These are phyloP conservation scores for Exophiala oligosperma DNA, from an alignment of 2,329 filamentous ascomycete species.

Conservation along the genomic window DNA sequence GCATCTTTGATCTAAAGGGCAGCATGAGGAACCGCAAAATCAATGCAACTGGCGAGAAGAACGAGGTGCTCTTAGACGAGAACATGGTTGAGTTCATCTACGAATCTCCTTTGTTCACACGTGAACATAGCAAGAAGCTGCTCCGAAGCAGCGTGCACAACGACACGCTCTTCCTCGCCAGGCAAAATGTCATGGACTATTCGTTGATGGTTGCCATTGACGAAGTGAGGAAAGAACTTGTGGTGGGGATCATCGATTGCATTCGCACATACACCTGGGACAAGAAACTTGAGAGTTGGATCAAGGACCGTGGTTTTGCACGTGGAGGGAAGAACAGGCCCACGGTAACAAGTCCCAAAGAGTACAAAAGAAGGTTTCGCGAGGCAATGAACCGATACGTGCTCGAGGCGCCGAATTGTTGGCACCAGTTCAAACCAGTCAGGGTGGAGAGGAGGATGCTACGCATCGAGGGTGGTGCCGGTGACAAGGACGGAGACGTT, in stretches of 20 bases:
- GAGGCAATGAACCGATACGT: constrained; percentile 92
- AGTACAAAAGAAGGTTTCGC: constrained; percentile 93
- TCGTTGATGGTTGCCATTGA: constrained; percentile 98
- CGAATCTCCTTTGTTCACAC: constrained; percentile 89
- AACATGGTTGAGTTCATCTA: constrained; percentile 99
- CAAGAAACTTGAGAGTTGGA: constrained; percentile 99
- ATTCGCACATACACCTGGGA: constrained; percentile 99
- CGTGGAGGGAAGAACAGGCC: constrained; percentile 78
- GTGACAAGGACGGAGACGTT: constrained; percentile 17
- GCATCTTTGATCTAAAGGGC: constrained; percentile 94
- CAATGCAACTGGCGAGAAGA: constrained; percentile 89
- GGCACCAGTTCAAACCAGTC: constrained; percentile 43
- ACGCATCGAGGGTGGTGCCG: constrained; percentile 11
- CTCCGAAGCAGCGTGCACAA: constrained; percentile 93
- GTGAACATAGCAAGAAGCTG: constrained; percentile 94
- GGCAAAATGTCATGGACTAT: constrained; percentile 99
- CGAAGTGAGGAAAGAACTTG: constrained; percentile 82
- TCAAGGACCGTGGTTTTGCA: constrained; percentile 85
- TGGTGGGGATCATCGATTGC: constrained; percentile 97
- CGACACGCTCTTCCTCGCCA: constrained; percentile 89
- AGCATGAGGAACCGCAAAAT: constrained; percentile 99
- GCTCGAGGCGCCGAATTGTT: constrained; percentile 51
- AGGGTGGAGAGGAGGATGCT: constrained; percentile 14
- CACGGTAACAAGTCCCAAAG: constrained; percentile 94
- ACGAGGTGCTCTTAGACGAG: constrained; percentile 94